Evolutionary conservation across 805 yeast species (phyloP).

Genomic region (Saccharomycopsis fodiens): DNA sequence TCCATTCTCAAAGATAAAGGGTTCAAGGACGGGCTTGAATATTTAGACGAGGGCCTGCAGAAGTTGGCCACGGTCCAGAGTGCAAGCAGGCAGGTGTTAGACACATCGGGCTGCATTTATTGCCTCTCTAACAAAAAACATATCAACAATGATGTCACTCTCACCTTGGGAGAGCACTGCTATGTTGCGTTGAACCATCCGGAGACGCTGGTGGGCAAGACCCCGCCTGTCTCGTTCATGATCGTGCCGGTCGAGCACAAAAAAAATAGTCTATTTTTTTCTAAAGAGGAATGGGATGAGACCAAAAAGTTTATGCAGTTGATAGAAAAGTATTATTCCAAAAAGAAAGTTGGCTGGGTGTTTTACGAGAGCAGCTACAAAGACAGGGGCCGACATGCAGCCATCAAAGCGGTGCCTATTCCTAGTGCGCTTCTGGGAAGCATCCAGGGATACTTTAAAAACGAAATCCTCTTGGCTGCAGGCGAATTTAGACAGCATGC

Average conservation of each 20-base stretch:
- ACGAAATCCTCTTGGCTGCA: constrained; percentile 28
- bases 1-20: constrained; percentile 32
- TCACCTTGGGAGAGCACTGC: constrained; percentile 36
- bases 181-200: constrained; percentile 23
- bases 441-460: constrained; percentile 36
- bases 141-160: constrained; percentile 24
- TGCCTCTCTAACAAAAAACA: constrained; percentile 32
- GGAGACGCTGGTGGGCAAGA: background rate
- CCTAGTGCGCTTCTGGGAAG: constrained; percentile 27
- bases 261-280: constrained; percentile 34
- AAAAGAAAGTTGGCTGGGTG: constrained; percentile 30
- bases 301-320: constrained; percentile 35
- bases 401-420: constrained; percentile 38
- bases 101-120: constrained; percentile 27
- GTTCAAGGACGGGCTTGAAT: constrained; percentile 34
- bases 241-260: constrained; percentile 38
- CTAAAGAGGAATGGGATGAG: constrained; percentile 38
- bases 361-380: constrained; percentile 39
- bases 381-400: constrained; percentile 30
- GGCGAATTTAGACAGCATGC: constrained; percentile 31
- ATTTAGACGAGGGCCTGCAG: constrained; percentile 35
- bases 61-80: constrained; percentile 26
- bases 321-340: constrained; percentile 33
- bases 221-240: constrained; percentile 21
- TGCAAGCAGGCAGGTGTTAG: constrained; percentile 22